Evolutionary conservation across 345 rosid species (phyloP).

Genomic region (Aquilaria yunnanensis): DNA sequence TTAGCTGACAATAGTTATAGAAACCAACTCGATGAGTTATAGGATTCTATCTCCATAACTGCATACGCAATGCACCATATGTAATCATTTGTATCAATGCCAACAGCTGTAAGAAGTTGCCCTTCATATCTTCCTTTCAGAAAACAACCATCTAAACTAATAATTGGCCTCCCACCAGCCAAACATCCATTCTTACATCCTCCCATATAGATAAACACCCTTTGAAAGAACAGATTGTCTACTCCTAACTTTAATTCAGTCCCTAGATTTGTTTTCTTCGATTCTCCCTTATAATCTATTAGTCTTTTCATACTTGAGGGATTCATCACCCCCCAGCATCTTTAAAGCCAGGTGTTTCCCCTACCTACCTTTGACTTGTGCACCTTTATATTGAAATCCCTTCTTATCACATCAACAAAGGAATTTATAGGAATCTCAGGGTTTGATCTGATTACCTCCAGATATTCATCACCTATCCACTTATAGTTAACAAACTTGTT

Average conservation of each 20-base stretch:
- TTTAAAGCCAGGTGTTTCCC: background rate
- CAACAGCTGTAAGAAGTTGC: background rate
- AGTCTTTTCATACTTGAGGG: no score
- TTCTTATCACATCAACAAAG: background rate
- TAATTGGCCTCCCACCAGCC: background rate
- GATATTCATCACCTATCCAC: background rate
- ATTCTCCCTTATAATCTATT: background rate
- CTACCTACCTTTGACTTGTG: background rate
- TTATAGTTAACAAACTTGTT: background rate
- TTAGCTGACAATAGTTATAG: background rate
- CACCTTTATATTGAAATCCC: no score
- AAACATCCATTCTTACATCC: background rate
- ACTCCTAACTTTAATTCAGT: background rate
- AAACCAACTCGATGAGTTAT: background rate
- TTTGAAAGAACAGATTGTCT: background rate
- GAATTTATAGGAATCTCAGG: background rate
- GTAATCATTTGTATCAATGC: background rate
- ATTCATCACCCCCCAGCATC: background rate
- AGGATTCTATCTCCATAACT: no score
- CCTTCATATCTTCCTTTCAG: background rate
- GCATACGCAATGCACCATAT: background rate
- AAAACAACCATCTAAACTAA: background rate
- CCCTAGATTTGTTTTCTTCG: background rate
- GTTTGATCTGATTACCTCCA: background rate
- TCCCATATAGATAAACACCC: background rate